phyloP scores from a whole-genome alignment of 1,284 basidiomycete genomes.

The Malassezia yamatoensis region DNA sequence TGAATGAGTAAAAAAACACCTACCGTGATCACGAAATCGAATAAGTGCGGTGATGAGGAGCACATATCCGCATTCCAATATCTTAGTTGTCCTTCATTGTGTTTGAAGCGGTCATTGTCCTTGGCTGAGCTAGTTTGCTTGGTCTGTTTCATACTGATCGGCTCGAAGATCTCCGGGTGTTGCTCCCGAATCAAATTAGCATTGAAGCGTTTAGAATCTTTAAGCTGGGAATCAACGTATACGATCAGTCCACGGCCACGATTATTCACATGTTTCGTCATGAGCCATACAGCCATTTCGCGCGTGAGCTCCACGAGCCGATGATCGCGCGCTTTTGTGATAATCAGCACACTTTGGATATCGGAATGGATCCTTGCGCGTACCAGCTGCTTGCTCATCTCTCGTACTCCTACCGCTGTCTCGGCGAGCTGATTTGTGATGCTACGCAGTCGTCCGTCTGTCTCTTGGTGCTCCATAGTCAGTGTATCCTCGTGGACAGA shows the following conservation, averaged over 20 bases:
- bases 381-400: slow-evolving; percentile 97
- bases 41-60: slow-evolving; percentile 75
- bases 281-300: slow-evolving; percentile 61
- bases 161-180: slow-evolving; percentile 77
- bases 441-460: slow-evolving; percentile 58
- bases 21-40: slow-evolving; percentile 95
- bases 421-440: slow-evolving; percentile 87
- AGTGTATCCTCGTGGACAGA: background rate
- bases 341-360: slow-evolving; percentile 85
- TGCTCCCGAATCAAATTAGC: slow-evolving; percentile 74
- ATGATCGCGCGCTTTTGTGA: slow-evolving; percentile 97
- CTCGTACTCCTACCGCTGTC: slow-evolving; percentile 89
- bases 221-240: slow-evolving; percentile 92
- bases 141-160: slow-evolving; percentile 49
- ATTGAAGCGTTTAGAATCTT: slow-evolving; percentile 82
- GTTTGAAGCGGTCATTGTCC: too few relatives aligned
- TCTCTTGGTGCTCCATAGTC: slow-evolving; percentile 49
- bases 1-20: slow-evolving; percentile 5
- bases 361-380: slow-evolving; percentile 81
- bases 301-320: slow-evolving; percentile 86
- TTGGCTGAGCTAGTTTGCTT: slow-evolving; percentile 8
- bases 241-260: slow-evolving; percentile 34
- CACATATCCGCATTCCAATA: slow-evolving; percentile 99
- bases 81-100: slow-evolving; percentile 68
- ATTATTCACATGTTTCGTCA: slow-evolving; percentile 32